Conservation (phyloP, 2,329 filamentous ascomycete genomes). For the Lasiodiplodia gonubiensis region DNA sequence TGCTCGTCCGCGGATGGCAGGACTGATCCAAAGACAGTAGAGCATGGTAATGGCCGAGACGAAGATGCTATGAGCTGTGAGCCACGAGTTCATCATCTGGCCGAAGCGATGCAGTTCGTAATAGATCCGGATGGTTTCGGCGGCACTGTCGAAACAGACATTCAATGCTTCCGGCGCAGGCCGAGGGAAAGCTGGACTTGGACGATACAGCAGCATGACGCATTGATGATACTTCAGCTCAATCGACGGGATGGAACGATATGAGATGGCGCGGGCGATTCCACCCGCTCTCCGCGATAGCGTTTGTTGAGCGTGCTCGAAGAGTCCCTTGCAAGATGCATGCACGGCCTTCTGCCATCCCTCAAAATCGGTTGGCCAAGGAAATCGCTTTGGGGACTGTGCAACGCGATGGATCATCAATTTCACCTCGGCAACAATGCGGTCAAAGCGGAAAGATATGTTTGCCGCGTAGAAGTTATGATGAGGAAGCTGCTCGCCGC, state of each 20-base stretch:
- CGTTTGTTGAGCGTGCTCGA: neutral
- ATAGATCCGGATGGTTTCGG: conserved; percentile 50
- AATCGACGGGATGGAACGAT: conserved; percentile 7
- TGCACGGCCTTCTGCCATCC: conserved; percentile 48
- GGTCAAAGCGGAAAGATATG: conserved; percentile 44
- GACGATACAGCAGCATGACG: conserved; percentile 57
- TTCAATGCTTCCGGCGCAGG: conserved; percentile 50
- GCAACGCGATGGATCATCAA: conserved; percentile 34
- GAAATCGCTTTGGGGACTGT: conserved; percentile 50
- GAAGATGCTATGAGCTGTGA: conserved; percentile 57
- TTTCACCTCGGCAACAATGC: conserved; percentile 25
- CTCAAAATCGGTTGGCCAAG: conserved; percentile 45
- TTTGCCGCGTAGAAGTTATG: conserved; percentile 13
- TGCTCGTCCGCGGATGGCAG: conserved; percentile 47
- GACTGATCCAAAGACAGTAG: conserved; percentile 57
- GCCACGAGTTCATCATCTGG: conserved; percentile 55
- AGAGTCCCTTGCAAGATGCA: conserved; percentile 4
- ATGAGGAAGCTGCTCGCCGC: neutral
- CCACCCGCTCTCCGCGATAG: conserved; percentile 3
- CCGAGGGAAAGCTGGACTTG: conserved; percentile 59
- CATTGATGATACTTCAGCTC: conserved; percentile 56
- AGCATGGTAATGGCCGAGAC: conserved; percentile 58
- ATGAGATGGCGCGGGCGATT: neutral
- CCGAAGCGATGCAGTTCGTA: conserved; percentile 54
- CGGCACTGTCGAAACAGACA: conserved; percentile 53